phyloP scores from a whole-genome alignment of 2,329 filamentous ascomycete species.

The Aspergillus niger region DNA sequence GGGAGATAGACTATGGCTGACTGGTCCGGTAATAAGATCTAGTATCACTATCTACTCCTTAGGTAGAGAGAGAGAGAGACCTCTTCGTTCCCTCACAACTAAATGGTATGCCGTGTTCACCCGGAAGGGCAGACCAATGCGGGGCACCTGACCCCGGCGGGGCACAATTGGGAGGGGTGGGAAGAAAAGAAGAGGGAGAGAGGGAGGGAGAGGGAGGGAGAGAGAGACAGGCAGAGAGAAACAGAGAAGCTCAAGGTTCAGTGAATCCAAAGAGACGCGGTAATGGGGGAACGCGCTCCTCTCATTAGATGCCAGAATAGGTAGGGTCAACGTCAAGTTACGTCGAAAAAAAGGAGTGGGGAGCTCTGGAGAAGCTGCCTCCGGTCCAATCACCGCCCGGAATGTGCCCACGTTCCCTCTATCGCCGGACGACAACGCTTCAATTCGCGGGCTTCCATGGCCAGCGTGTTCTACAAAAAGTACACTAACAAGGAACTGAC shows the following conservation, averaged over 20 bases:
- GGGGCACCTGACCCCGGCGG: slow-evolving; percentile 10
- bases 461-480: neutral
- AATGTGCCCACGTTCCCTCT: slow-evolving; percentile 22
- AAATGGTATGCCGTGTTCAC: slow-evolving; percentile 3
- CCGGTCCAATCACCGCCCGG: slow-evolving; percentile 19
- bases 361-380: slow-evolving; percentile 23
- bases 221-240: neutral
- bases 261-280: neutral
- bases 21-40: neutral
- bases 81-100: neutral
- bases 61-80: neutral
- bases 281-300: neutral
- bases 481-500: neutral
- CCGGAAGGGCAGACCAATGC: slow-evolving; percentile 11
- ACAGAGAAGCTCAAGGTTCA: neutral
- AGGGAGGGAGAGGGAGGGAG: neutral
- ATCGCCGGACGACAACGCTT: neutral
- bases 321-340: slow-evolving; percentile 6
- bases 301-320: neutral
- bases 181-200: slow-evolving; percentile 6
- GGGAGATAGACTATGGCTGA: too few species aligned
- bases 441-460: neutral
- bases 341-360: slow-evolving; percentile 15
- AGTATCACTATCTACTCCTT: neutral
- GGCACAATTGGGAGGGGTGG: slow-evolving; percentile 2